phyloP scores from a whole-genome alignment of 2,329 filamentous ascomycete species.

The Ophiosphaerella korrae region DNA sequence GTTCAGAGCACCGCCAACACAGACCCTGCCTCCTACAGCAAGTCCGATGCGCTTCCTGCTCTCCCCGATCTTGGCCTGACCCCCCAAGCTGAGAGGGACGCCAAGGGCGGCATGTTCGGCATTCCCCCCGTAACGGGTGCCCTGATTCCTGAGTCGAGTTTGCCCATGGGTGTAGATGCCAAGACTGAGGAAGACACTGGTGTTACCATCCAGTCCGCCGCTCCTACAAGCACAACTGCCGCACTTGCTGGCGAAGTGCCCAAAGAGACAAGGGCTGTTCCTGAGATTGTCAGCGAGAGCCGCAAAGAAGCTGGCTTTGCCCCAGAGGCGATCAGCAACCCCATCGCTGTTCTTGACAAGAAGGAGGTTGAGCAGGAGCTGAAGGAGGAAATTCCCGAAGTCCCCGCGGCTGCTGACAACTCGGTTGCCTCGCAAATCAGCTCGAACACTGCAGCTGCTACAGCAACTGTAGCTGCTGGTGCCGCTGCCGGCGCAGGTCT shows the following conservation, averaged over 20 bases:
- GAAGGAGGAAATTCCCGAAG: constrained; percentile 66
- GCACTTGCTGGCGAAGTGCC: constrained; percentile 53
- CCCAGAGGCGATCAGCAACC: constrained; percentile 71
- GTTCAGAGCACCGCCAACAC: constrained; percentile 63
- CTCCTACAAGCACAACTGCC: constrained; percentile 53
- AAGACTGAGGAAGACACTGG: constrained; percentile 47
- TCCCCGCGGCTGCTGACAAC: constrained; percentile 35
- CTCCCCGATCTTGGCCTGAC: constrained; percentile 53
- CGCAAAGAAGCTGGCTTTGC: constrained; percentile 67
- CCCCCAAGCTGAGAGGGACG: constrained; percentile 50
- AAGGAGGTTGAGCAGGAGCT: constrained; percentile 72
- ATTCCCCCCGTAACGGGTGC: constrained; percentile 60
- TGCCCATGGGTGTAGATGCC: constrained; percentile 66
- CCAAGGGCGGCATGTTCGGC: constrained; percentile 52
- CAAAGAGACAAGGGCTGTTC: constrained; percentile 52
- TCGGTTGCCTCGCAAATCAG: constrained; percentile 34
- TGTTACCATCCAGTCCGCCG: constrained; percentile 50
- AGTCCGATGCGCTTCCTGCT: constrained; percentile 64
- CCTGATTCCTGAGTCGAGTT: constrained; percentile 81
- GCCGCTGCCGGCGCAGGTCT: constrained; percentile 52
- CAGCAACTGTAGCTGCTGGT: constrained; percentile 40
- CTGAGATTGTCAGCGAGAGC: constrained; percentile 72
- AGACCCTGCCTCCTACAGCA: constrained; percentile 86
- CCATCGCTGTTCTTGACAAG: constrained; percentile 73
- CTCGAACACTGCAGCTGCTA: constrained; percentile 16